Percentiles rank a stretch among this genome's conserved stretches.
Conservation (phyloP, 2,329 filamentous ascomycete species). For the Sporothrix humicola region DNA sequence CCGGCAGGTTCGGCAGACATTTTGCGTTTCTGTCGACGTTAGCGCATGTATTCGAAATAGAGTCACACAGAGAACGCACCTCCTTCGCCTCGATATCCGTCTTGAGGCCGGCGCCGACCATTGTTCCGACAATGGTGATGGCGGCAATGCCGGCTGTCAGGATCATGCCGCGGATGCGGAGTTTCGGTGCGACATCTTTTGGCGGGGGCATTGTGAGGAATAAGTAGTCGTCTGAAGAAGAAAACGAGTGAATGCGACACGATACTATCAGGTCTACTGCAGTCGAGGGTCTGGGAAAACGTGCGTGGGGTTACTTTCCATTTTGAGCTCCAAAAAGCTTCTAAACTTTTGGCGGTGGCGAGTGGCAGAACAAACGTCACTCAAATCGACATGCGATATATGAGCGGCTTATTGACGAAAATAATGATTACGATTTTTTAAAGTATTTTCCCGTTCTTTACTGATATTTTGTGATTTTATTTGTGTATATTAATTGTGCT, state of each 20-base stretch:
- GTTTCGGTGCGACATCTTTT: conserved; percentile 12
- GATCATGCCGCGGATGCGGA: conserved; percentile 38
- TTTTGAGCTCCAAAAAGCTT: conserved; percentile 6
- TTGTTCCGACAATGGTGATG: conserved; percentile 43
- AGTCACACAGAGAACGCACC: conserved; percentile 3
- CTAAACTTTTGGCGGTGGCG: conserved; percentile 35
- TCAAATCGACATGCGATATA: background rate
- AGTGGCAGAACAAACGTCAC: conserved; percentile 35
- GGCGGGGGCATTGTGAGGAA: conserved; percentile 3
- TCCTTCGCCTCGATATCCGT: conserved; percentile 39
- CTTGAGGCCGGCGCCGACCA: conserved; percentile 47
- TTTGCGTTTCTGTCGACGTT: conserved; percentile 33
- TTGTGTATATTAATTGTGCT: background rate
- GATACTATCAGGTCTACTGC: too few relatives aligned
- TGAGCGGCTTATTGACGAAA: background rate
- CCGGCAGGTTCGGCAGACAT: conserved; percentile 37
- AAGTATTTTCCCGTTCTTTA: background rate
- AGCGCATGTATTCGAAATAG: background rate
- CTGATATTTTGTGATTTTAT: background rate
- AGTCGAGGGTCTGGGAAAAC: conserved; percentile 1
- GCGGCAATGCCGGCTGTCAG: conserved; percentile 41
- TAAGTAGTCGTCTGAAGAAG: too few relatives aligned
- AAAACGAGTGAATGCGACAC: too few relatives aligned
- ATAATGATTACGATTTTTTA: background rate
- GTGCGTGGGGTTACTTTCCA: conserved; percentile 19